Percentiles rank a stretch among this genome's conserved stretches.
Evolutionary conservation across 2,329 filamentous ascomycete genomes (phyloP).

Genomic region (Penicillium glabrum): DNA sequence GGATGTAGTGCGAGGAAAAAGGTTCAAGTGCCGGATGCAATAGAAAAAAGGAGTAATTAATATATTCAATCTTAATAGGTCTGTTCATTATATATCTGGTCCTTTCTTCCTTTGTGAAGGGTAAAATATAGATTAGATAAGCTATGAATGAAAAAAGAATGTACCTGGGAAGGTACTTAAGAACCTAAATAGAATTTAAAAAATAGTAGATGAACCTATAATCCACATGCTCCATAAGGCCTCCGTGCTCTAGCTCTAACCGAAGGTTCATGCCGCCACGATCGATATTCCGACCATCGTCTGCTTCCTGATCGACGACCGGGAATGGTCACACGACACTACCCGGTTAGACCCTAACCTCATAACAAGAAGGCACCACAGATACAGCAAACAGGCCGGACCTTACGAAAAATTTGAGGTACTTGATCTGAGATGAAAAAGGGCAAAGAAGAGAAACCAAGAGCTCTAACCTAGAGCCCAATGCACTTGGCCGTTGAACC

Average conservation of each 20-base stretch:
- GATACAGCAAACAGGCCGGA: neutral
- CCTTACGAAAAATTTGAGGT: neutral
- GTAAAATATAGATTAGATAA: neutral
- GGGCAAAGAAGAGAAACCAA: neutral
- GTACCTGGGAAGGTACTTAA: neutral
- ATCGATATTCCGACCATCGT: slow-evolving; percentile 7
- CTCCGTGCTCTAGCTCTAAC: neutral
- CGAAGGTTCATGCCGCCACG: slow-evolving; percentile 3
- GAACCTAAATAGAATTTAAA: neutral
- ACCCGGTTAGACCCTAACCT: slow-evolving; percentile 1
- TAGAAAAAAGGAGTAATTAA: neutral
- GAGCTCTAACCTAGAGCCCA: no score
- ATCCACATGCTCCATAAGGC: neutral
- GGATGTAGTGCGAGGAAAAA: neutral
- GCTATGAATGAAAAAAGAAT: neutral
- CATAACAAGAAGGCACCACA: neutral
- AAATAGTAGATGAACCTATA: neutral
- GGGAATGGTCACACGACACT: slow-evolving; percentile 13
- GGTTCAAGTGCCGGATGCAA: neutral
- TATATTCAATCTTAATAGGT: no score
- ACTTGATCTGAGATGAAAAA: neutral
- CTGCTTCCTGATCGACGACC: slow-evolving; percentile 2
- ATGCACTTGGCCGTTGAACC: no score
- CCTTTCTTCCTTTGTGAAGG: neutral
- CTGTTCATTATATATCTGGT: no score